These are phyloP conservation scores for Pugionium dolabratum DNA, from an alignment of 345 rosid genomes.

Conservation along the genomic window DNA sequence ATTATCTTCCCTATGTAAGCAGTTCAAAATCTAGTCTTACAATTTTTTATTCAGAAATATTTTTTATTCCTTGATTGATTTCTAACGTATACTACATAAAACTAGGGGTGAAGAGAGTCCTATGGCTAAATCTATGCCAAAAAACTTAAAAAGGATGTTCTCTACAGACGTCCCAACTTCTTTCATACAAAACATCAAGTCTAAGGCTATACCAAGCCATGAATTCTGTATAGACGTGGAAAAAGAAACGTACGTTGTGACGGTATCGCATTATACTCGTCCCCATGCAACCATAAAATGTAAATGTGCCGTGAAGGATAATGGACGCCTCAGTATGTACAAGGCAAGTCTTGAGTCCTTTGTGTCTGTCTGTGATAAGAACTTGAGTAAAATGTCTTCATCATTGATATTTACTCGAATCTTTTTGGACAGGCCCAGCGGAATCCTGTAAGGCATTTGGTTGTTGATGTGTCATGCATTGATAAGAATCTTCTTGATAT, in stretches of 20 bases:
- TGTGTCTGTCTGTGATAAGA: not conserved
- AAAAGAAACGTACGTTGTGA: slow-evolving; percentile 51
- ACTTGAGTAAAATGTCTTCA: not conserved
- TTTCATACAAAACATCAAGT: slow-evolving; percentile 37
- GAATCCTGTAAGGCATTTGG: slow-evolving; percentile 51
- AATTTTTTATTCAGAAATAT: not conserved
- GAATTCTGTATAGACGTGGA: slow-evolving; percentile 39
- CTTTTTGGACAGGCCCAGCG: slow-evolving; percentile 49
- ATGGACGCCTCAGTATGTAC: slow-evolving; percentile 45
- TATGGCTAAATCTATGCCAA: slow-evolving; percentile 36
- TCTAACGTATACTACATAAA: not conserved
- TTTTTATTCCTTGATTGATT: not conserved
- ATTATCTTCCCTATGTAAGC: slow-evolving; percentile 47
- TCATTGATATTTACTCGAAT: not conserved
- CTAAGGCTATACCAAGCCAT: slow-evolving; percentile 43
- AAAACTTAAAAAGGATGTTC: slow-evolving; percentile 34
- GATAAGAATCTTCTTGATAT: slow-evolving; percentile 55
- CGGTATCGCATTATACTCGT: slow-evolving; percentile 45
- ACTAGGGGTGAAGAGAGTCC: slow-evolving; percentile 21
- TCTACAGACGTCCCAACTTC: slow-evolving; percentile 47
- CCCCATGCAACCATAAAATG: slow-evolving; percentile 46
- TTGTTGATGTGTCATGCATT: slow-evolving; percentile 57
- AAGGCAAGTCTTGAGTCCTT: slow-evolving; percentile 46
- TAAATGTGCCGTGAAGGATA: slow-evolving; percentile 53
- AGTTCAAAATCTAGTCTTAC: slow-evolving; percentile 14